Evolutionary conservation across 2,329 filamentous ascomycete species (phyloP).

Genomic region (Aspergillus thermomutatus): DNA sequence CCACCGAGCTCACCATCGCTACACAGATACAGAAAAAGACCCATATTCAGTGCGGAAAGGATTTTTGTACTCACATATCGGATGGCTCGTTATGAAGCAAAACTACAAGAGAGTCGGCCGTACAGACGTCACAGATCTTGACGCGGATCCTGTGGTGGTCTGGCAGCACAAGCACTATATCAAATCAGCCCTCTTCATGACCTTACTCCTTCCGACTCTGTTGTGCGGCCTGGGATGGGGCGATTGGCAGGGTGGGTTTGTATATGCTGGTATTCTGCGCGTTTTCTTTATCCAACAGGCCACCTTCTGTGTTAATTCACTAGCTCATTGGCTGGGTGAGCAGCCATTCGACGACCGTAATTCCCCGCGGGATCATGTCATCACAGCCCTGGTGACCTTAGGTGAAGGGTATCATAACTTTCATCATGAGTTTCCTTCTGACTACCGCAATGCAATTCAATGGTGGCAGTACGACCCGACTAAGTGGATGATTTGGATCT

Average conservation of each 20-base stretch:
- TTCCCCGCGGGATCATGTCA: constrained; percentile 76
- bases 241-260: constrained; percentile 73
- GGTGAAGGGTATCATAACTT: constrained; percentile 90
- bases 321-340: constrained; percentile 83
- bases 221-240: constrained; percentile 71
- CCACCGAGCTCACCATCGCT: constrained; percentile 81
- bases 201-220: constrained; percentile 67
- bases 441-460: constrained; percentile 83
- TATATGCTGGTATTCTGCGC: constrained; percentile 76
- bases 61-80: constrained; percentile 72
- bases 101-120: constrained; percentile 79
- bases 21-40: constrained; percentile 85
- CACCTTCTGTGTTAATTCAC: constrained; percentile 85
- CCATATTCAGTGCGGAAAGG: constrained; percentile 85
- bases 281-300: constrained; percentile 84
- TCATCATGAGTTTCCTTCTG: constrained; percentile 85
- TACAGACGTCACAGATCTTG: constrained; percentile 79
- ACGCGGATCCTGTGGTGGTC: constrained; percentile 74
- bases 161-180: constrained; percentile 83
- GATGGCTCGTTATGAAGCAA: constrained; percentile 87
- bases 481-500: constrained; percentile 78
- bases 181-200: constrained; percentile 67
- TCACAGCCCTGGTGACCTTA: constrained; percentile 76
- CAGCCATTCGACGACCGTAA: constrained; percentile 86
- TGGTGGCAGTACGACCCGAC: constrained; percentile 87